Evolutionary conservation across 2,329 filamentous ascomycete species (phyloP).

Genomic region (Arthrobotrys iridis): DNA sequence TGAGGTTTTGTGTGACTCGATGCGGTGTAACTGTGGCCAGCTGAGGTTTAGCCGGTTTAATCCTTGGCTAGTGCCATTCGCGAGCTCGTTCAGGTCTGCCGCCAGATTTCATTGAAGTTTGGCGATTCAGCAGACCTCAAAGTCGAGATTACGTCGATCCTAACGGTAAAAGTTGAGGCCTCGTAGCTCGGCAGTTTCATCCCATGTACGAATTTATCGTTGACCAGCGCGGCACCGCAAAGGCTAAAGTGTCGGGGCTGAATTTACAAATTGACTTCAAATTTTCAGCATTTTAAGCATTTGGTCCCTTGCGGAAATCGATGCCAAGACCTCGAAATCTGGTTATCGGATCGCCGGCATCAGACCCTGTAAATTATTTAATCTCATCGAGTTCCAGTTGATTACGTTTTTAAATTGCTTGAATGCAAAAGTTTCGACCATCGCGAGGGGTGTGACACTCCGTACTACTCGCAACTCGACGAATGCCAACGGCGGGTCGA

Average conservation of each 20-base stretch:
- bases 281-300: not conserved
- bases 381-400: too few relatives aligned
- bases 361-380: not conserved
- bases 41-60: slow-evolving; percentile 23
- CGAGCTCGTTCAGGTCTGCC: not conserved
- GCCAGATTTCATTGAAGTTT: not conserved
- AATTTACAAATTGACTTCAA: not conserved
- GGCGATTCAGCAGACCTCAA: too few relatives aligned
- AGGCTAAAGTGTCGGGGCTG: not conserved
- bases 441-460: not conserved
- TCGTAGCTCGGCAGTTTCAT: too few relatives aligned
- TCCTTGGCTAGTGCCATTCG: not conserved
- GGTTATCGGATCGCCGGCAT: slow-evolving; percentile 15
- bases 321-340: slow-evolving; percentile 27
- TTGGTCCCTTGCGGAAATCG: not conserved
- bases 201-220: too few relatives aligned
- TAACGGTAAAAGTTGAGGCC: too few relatives aligned
- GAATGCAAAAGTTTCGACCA: not conserved
- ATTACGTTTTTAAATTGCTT: not conserved
- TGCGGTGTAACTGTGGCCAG: slow-evolving; percentile 14
- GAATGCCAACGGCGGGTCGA: not conserved
- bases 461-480: not conserved
- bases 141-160: too few relatives aligned
- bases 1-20: slow-evolving; percentile 32
- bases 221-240: not conserved